These are phyloP conservation scores for Solanum habrochaites DNA, from an alignment of 257 asterid species.

Conservation along the genomic window DNA sequence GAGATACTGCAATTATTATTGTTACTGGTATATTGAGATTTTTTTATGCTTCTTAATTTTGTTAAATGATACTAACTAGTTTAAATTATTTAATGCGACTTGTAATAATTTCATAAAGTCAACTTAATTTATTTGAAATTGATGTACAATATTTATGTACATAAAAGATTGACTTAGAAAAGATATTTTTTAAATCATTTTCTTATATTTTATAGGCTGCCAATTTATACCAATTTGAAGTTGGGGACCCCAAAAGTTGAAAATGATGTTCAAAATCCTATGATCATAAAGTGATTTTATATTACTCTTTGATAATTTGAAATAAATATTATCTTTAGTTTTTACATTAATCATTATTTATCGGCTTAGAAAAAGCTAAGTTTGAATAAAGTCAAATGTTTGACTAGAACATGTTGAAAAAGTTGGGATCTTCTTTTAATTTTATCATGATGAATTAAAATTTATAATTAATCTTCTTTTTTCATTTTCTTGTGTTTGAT, in stretches of 20 bases:
- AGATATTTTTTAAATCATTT: not conserved
- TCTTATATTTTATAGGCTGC: conserved; percentile 18
- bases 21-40: not conserved
- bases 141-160: not conserved
- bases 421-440: not conserved
- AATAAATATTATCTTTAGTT: not conserved
- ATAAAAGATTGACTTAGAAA: not conserved
- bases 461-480: not conserved
- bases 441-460: not conserved
- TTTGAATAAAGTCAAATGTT: not conserved
- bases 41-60: not conserved
- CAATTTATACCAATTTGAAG: conserved; percentile 7
- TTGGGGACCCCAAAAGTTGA: conserved; percentile 20
- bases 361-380: not conserved
- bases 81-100: not conserved
- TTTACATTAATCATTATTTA: not conserved
- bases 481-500: not conserved
- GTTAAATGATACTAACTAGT: too few species aligned
- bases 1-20: not conserved
- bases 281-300: conserved; percentile 15
- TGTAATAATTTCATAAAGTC: not conserved
- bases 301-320: not conserved
- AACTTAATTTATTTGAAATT: not conserved
- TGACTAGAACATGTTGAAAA: not conserved
- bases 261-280: not conserved